These are phyloP conservation scores for Danielia oregonensis DNA, from an alignment of 805 yeast genomes.

Conservation along the genomic window DNA sequence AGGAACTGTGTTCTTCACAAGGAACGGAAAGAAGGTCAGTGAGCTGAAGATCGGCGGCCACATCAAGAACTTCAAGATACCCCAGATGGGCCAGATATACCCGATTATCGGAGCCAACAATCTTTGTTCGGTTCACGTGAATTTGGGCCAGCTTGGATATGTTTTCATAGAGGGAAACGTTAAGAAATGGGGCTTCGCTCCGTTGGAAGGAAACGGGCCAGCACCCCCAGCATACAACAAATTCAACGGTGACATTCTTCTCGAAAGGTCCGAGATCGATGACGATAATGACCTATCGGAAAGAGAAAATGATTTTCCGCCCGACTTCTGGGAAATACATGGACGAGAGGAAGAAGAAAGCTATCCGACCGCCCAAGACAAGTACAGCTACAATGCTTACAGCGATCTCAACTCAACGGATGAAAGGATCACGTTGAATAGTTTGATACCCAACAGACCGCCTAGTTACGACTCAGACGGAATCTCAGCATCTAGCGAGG, in stretches of 20 bases:
- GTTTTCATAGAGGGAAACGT: conserved; percentile 91
- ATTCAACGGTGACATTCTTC: conserved; percentile 69
- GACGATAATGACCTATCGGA: conserved; percentile 45
- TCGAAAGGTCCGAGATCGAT: conserved; percentile 61
- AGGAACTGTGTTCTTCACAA: conserved; percentile 88
- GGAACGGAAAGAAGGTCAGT: conserved; percentile 85
- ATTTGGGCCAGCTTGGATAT: conserved; percentile 84
- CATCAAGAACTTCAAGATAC: conserved; percentile 61
- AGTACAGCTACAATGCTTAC: conserved; percentile 37
- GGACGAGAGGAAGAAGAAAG: conserved; percentile 2
- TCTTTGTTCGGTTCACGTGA: conserved; percentile 79
- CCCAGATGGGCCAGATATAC: conserved; percentile 48
- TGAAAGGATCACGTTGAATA: conserved; percentile 41
- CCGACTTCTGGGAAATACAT: conserved; percentile 48
- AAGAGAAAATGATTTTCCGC: conserved; percentile 50
- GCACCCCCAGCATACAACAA: conserved; percentile 93
- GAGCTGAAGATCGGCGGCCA: conserved; percentile 84
- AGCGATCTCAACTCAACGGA: conserved; percentile 35
- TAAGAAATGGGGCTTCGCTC: conserved; percentile 95
- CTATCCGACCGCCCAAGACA: conserved; percentile 11
- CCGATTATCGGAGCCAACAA: conserved; percentile 90
- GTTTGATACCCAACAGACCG: conserved; percentile 33
- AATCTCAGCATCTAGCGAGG: conserved; percentile 1
- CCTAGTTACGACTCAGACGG: conserved; percentile 30
- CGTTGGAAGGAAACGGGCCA: conserved; percentile 78